Conservation (phyloP, 2,329 filamentous ascomycete genomes). For the Colletotrichum echinochloae region DNA sequence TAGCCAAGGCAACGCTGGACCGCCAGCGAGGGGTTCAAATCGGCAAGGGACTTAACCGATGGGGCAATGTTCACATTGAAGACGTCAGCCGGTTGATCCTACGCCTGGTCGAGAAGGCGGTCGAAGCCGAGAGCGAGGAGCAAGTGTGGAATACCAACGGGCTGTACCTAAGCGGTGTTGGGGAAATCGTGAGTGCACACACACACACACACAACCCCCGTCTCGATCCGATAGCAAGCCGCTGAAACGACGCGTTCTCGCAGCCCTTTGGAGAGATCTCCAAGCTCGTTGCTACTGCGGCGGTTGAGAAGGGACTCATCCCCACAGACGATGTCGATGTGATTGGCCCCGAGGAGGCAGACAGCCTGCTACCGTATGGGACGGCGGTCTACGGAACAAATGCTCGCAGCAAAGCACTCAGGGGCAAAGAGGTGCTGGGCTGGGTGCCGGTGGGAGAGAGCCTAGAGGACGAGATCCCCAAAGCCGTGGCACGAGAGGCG, state of each 20-base stretch:
- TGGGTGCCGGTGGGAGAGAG: slow-evolving; percentile 64
- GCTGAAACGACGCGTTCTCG: not conserved
- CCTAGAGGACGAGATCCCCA: slow-evolving; percentile 57
- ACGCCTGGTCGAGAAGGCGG: slow-evolving; percentile 48
- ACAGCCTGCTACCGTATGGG: slow-evolving; percentile 57
- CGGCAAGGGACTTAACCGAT: slow-evolving; percentile 50
- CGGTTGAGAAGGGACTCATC: slow-evolving; percentile 45
- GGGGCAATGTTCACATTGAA: slow-evolving; percentile 52
- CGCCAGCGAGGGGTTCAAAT: slow-evolving; percentile 49
- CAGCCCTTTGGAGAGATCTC: slow-evolving; percentile 50
- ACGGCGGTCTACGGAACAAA: slow-evolving; percentile 68
- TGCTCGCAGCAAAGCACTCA: slow-evolving; percentile 62
- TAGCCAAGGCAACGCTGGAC: slow-evolving; percentile 50
- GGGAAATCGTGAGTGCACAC: slow-evolving; percentile 45
- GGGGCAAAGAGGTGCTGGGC: slow-evolving; percentile 64
- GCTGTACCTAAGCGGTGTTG: slow-evolving; percentile 50
- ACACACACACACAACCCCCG: no score
- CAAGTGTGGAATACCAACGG: slow-evolving; percentile 54
- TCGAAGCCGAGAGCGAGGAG: slow-evolving; percentile 38
- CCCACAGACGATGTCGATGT: slow-evolving; percentile 45
- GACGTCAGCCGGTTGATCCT: slow-evolving; percentile 50
- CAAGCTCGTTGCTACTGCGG: slow-evolving; percentile 45
- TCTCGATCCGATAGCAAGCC: not conserved
- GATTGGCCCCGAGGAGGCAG: slow-evolving; percentile 55
- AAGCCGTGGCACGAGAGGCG: slow-evolving; percentile 45